A percentile compares a stretch with the other conserved stretches of the same genome.
Conservation (phyloP, 306 rosid species). For the Castanea sativa region DNA sequence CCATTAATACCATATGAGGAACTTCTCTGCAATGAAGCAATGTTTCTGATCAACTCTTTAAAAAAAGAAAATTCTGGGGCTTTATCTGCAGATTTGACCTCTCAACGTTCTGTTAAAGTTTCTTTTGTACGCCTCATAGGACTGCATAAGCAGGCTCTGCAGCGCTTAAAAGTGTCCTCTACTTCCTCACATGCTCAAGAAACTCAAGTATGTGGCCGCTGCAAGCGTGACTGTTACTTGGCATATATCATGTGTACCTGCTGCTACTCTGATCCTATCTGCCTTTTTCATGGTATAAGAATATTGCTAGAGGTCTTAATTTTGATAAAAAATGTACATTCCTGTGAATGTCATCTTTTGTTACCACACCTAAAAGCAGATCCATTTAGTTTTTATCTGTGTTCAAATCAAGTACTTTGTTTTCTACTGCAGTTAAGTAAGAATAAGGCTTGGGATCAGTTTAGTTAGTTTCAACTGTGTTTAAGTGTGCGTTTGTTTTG, state of each 20-base stretch:
- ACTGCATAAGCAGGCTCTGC: slow-evolving; percentile 17
- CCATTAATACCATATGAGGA: slow-evolving; percentile 40
- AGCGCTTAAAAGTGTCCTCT: background rate
- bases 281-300: slow-evolving; percentile 38
- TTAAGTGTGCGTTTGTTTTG: too few species aligned
- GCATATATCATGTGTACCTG: slow-evolving; percentile 29
- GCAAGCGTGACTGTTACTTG: slow-evolving; percentile 39
- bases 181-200: slow-evolving; percentile 18
- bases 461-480: too few species aligned
- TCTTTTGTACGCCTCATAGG: slow-evolving; percentile 30
- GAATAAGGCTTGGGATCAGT: too few species aligned
- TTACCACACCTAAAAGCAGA: too few species aligned
- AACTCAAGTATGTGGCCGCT: slow-evolving; percentile 19
- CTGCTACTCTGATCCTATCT: slow-evolving; percentile 33
- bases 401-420: too few species aligned
- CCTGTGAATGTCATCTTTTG: too few species aligned
- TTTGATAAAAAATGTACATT: too few species aligned
- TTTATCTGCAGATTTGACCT: slow-evolving; percentile 14
- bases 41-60: slow-evolving; percentile 23
- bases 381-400: too few species aligned
- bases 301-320: background rate
- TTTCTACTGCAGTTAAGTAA: too few species aligned
- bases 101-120: slow-evolving; percentile 5
- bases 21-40: slow-evolving; percentile 44
- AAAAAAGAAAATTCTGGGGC: slow-evolving; percentile 3